Evolutionary conservation across 306 rosid genomes (phyloP).

Genomic region (Trifolium pratense): DNA sequence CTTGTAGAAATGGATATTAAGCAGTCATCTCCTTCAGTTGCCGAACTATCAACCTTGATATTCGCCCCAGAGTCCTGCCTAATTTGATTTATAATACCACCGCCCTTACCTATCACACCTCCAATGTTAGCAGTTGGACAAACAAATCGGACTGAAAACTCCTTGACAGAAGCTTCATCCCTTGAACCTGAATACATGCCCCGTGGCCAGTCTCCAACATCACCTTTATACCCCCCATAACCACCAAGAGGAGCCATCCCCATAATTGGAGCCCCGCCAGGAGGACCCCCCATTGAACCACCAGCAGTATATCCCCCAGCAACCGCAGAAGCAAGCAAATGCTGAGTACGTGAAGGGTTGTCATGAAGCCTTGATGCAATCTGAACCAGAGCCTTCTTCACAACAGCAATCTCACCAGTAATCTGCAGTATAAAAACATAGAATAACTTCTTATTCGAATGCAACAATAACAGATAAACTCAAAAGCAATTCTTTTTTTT

Average conservation of each 20-base stretch:
- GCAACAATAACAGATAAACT: neutral
- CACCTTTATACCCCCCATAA: slow-evolving; percentile 87
- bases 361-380: slow-evolving; percentile 83
- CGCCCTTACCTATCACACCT: slow-evolving; percentile 98
- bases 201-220: slow-evolving; percentile 82
- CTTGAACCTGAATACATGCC: slow-evolving; percentile 86
- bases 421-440: slow-evolving; percentile 51
- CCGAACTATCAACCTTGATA: slow-evolving; percentile 94
- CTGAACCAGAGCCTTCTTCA: slow-evolving; percentile 79
- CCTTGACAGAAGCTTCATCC: slow-evolving; percentile 80
- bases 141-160: slow-evolving; percentile 75
- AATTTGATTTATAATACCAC: slow-evolving; percentile 87
- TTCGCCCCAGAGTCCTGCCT: slow-evolving; percentile 93
- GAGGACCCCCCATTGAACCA: slow-evolving; percentile 70
- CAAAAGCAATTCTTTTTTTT: neutral
- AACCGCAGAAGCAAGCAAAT: slow-evolving; percentile 68
- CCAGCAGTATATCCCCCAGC: slow-evolving; percentile 59
- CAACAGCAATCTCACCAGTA: slow-evolving; percentile 77
- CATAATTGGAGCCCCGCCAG: slow-evolving; percentile 70
- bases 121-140: slow-evolving; percentile 92
- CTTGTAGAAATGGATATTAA: slow-evolving; percentile 77
- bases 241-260: slow-evolving; percentile 81
- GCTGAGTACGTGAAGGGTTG: slow-evolving; percentile 91
- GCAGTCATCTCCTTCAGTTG: slow-evolving; percentile 89
- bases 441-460: neutral